Base-by-base conservation (phyloP, 306 rosid genomes). In the Lathyrus sativus region DNA sequence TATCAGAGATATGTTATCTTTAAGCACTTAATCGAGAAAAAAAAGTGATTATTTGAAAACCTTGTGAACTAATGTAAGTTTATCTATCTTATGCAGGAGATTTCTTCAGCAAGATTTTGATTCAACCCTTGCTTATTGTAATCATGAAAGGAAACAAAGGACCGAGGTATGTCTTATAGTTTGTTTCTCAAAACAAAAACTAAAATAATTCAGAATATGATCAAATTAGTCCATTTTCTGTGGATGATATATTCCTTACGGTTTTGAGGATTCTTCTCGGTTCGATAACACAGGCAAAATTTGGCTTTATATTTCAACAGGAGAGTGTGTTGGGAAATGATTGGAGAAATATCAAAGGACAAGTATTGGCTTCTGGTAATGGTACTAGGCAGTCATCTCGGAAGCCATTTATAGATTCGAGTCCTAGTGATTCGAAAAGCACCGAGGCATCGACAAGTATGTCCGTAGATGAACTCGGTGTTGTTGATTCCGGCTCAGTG, bases 61-160 rank as follows among this genome's bases (percentile, higher is more conserved):
- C 24, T 7, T 50, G 3, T 64, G 51, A 58, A 46, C 71, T 55
- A 26, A 7, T 8, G 22, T 49, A 29, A 64, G 6, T 35, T 9
- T 60, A 56, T 71, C 65, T 67, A 22, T 59, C 49, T 79, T 74
- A 26, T 76, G 81, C 90, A 95, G 99, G 86, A 95, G 95, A 85
- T 87, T 87, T 80, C 95, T 88, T 72, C 99, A 88, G 81, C 97
- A 90, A 75, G 96, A 95, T 87, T 95, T 95, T 85, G 96, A 95
- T 81, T 76, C 96, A 50, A 95, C 86, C 67, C 92, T 95, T 33
- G 99, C 99, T 72, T 90, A 68, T 70, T 78, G 83, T 76, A 90
- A 90, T 77, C 88, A 90, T 72, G 99, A 95, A 77, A 83, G 99
- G 76, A 90, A 95, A 77, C 97, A 88, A 71, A 88, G 95, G 79